A percentile compares a stretch with the other conserved stretches of the same genome.
These are phyloP conservation scores for Aspergillus sp. DNA, from an alignment of 2,329 filamentous ascomycete genomes.

Conservation along the genomic window DNA sequence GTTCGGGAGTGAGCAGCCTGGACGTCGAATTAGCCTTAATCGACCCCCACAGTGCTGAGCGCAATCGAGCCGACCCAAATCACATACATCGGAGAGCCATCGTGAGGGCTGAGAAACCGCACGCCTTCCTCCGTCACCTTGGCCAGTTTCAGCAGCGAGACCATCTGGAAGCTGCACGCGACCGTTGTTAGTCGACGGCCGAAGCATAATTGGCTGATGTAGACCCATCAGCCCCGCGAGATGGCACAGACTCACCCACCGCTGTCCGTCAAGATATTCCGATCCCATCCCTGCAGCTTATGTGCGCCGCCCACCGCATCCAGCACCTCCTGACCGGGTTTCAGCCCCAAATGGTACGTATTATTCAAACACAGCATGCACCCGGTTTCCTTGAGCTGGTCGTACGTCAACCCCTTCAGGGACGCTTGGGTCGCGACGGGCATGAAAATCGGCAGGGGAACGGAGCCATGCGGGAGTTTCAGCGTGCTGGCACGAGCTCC, in stretches of 20 bases:
- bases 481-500: constrained; percentile 88
- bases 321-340: constrained; percentile 86
- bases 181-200: not conserved
- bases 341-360: constrained; percentile 93
- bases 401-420: constrained; percentile 88
- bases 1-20: constrained; percentile 87
- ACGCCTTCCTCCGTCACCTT: constrained; percentile 95
- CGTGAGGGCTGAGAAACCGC: constrained; percentile 91
- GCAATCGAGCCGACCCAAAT: not conserved
- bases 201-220: no score
- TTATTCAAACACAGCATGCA: constrained; percentile 95
- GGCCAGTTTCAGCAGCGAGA: constrained; percentile 88
- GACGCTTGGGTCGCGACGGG: constrained; percentile 96
- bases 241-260: constrained; percentile 43
- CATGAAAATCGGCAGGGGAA: constrained; percentile 95
- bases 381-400: constrained; percentile 84
- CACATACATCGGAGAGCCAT: constrained; percentile 79
- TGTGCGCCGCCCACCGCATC: constrained; percentile 89
- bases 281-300: constrained; percentile 89
- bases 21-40: not conserved
- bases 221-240: not conserved
- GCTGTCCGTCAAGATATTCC: constrained; percentile 83
- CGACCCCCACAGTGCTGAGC: not conserved
- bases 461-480: constrained; percentile 85
- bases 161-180: constrained; percentile 85